Evolutionary conservation across 257 asterid species (phyloP), one percentile per base, ranked within the genome.

Genomic region (Asclepias syriaca): DNA sequence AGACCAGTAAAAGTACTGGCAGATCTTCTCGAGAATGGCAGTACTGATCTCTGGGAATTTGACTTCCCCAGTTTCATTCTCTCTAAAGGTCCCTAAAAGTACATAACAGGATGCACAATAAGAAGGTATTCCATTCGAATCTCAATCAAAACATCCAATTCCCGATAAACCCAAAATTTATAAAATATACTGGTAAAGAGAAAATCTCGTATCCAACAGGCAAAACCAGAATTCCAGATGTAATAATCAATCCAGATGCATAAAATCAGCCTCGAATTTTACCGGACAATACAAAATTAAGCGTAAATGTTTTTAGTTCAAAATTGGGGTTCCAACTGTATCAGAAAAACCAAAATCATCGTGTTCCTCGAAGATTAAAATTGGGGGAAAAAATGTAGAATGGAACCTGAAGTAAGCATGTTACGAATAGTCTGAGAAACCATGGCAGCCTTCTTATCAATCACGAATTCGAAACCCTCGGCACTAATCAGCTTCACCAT

Each of bases 1-100:
- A 76, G 96, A 88, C 99, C 99, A 94, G 83, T 94, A 87, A 71
- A 94, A 91, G 80, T 94, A 94, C 86, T 92, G 99, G 83, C 97
- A 91, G 72, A 86, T 91, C 84, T 94, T 94, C 88, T 94, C 99
- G 73, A 94, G 86, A 82, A 94, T 85, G 27, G 84, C 74, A 64
- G 98, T 89, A 83, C 95, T 88, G 74, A 94, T 94, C 88, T 94
- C 97, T 2, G 97, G 99, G 76, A 91, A 94, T 18, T 89, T 89
- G 74, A 91, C 97, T 81, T 86, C 95, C 34, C 99, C 84, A 68
- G 81, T 93, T 78, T 89, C 93, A 46, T 92, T 76, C 81, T 94
- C 99, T 34, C 93, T 89, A 75, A 89, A 94, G 70, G 97, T 74
- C 71, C 98, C 98, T 94, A 69, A 45, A 75, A 40, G 48, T 21